Conservation (phyloP, 1,139 yeast genomes). For the Candida labiduridarum region DNA sequence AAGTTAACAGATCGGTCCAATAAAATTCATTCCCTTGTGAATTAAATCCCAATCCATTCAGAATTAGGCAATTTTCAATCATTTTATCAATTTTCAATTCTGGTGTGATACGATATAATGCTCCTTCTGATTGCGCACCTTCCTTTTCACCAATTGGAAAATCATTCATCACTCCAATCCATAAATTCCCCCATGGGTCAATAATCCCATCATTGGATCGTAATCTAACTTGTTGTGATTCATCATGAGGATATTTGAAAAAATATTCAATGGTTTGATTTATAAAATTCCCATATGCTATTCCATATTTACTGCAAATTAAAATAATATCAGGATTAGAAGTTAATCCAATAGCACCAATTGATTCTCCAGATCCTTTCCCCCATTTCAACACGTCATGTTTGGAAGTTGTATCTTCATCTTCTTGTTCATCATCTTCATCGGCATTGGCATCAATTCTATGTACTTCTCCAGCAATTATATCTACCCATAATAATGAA, state of each 20-base stretch:
- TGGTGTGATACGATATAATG: constrained; percentile 43
- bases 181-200: constrained; percentile 68
- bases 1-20: constrained; percentile 72
- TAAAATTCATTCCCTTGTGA: constrained; percentile 52
- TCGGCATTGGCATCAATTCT: constrained; percentile 32
- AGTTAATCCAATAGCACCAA: constrained; percentile 70
- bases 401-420: neutral
- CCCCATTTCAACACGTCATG: constrained; percentile 47
- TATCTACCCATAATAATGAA: constrained; percentile 71
- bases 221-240: constrained; percentile 31
- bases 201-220: constrained; percentile 77
- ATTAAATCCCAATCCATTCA: constrained; percentile 83
- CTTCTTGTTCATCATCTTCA: too few species aligned
- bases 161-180: constrained; percentile 76
- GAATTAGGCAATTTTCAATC: constrained; percentile 46
- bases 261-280: constrained; percentile 46
- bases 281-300: constrained; percentile 50
- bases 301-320: constrained; percentile 61
- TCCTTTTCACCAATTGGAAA: constrained; percentile 34
- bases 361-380: constrained; percentile 34
- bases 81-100: constrained; percentile 35
- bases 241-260: constrained; percentile 44
- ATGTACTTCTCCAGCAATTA: constrained; percentile 59
- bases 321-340: constrained; percentile 41
- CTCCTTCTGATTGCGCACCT: constrained; percentile 39